These are phyloP conservation scores for Yarrowia bubula DNA, from an alignment of 805 yeast genomes.

Conservation along the genomic window DNA sequence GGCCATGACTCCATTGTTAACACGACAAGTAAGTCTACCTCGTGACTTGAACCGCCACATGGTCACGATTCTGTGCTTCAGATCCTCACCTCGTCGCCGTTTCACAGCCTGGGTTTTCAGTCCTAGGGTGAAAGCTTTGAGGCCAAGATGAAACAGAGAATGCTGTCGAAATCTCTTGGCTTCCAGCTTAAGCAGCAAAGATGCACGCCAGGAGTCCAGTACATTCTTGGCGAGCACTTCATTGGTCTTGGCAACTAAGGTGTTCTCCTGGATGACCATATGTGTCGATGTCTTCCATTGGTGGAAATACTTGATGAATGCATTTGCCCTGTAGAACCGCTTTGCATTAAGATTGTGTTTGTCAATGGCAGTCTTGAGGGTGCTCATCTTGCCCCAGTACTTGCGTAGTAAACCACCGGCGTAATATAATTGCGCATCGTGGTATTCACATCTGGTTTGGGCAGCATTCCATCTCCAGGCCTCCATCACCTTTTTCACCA, in stretches of 20 bases:
- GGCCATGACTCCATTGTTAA: constrained; percentile 6
- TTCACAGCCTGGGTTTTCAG: not conserved
- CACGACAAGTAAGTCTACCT: constrained; percentile 7
- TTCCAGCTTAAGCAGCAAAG: not conserved
- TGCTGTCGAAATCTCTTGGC: constrained; percentile 16
- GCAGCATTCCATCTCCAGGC: constrained; percentile 24
- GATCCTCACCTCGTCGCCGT: not conserved
- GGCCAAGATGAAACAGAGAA: not conserved
- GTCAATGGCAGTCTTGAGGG: not conserved
- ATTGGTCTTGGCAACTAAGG: not conserved
- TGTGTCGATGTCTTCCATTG: not conserved
- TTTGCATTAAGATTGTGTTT: not conserved
- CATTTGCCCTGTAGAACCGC: not conserved
- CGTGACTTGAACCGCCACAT: constrained; percentile 24
- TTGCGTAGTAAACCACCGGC: not conserved
- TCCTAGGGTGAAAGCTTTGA: not conserved
- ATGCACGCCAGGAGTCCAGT: not conserved
- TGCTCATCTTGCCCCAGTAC: not conserved
- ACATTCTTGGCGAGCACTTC: not conserved
- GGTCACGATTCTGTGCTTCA: not conserved
- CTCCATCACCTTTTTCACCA: not conserved
- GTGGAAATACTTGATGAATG: not conserved
- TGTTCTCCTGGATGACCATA: not conserved
- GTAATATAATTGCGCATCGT: not conserved
- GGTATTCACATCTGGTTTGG: not conserved